Evolutionary conservation across 1,284 basidiomycete species (phyloP).

Genomic region (Thecaphora thlaspeos): DNA sequence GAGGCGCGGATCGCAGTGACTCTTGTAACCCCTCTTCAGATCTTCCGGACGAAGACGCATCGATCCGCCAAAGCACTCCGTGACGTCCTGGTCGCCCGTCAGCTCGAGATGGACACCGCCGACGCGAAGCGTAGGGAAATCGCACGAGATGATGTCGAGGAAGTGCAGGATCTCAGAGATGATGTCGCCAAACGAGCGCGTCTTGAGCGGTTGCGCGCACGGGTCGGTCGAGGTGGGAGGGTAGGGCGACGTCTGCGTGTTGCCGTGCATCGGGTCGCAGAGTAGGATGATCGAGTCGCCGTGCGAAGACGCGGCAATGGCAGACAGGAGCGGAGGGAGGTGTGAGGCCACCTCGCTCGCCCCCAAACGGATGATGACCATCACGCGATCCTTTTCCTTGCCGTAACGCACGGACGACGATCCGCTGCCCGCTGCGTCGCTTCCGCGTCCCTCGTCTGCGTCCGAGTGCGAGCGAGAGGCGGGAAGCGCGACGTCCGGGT

Average conservation of each 20-base stretch:
- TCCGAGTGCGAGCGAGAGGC: no score
- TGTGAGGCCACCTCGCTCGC: slow-evolving; percentile 70
- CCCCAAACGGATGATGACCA: slow-evolving; percentile 90
- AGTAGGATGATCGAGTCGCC: slow-evolving; percentile 77
- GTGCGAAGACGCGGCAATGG: slow-evolving; percentile 76
- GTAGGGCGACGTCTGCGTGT: slow-evolving; percentile 59
- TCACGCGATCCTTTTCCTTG: slow-evolving; percentile 76
- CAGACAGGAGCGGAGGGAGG: slow-evolving; percentile 78
- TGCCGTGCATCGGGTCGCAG: slow-evolving; percentile 97
- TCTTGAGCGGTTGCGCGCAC: slow-evolving; percentile 59
- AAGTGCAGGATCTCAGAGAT: slow-evolving; percentile 81
- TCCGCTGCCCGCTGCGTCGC: slow-evolving; percentile 14
- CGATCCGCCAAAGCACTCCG: slow-evolving; percentile 65
- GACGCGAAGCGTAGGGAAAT: slow-evolving; percentile 66
- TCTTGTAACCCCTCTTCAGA: slow-evolving; percentile 61
- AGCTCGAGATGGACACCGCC: slow-evolving; percentile 97
- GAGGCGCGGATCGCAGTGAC: slow-evolving; percentile 58
- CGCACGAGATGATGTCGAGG: slow-evolving; percentile 65
- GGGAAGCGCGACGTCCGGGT: slow-evolving; percentile 66
- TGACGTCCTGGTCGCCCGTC: slow-evolving; percentile 90
- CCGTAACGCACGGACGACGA: slow-evolving; percentile 17
- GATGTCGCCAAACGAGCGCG: slow-evolving; percentile 85
- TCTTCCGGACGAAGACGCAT: slow-evolving; percentile 64
- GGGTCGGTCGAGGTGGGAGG: slow-evolving; percentile 40
- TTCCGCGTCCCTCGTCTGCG: neutral